Percentiles rank a stretch among this genome's conserved stretches.
These are phyloP conservation scores for Setomelanomma holmii DNA, from an alignment of 2,329 filamentous ascomycete species.

Conservation along the genomic window DNA sequence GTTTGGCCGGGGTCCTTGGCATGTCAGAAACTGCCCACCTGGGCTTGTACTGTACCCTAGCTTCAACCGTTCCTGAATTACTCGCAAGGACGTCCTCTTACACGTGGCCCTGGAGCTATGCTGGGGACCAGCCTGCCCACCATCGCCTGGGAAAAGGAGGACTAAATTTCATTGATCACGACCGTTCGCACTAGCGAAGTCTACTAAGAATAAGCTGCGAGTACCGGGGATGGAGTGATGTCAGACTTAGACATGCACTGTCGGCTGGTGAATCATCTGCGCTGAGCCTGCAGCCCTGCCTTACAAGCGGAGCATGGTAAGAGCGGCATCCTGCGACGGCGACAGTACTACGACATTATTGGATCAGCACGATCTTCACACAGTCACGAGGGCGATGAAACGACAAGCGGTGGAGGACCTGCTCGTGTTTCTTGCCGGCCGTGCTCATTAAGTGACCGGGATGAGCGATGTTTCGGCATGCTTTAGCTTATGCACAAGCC, in stretches of 20 bases:
- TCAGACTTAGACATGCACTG: constrained; percentile 36
- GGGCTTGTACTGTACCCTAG: constrained; percentile 24
- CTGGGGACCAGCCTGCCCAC: constrained; percentile 32
- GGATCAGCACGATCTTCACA: constrained; percentile 45
- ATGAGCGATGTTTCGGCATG: constrained; percentile 48
- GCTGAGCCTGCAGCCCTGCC: constrained; percentile 23
- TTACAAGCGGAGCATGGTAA: constrained; percentile 27
- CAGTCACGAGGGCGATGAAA: constrained; percentile 52
- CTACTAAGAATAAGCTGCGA: constrained; percentile 34
- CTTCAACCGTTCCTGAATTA: constrained; percentile 42
- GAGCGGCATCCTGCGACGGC: constrained; percentile 26
- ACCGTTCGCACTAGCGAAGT: constrained; percentile 39
- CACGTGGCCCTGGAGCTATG: constrained; percentile 23
- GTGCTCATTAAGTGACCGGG: constrained; percentile 42
- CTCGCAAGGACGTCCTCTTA: constrained; percentile 32
- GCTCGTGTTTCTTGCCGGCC: constrained; percentile 47
- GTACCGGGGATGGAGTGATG: constrained; percentile 34
- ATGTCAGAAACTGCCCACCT: constrained; percentile 37
- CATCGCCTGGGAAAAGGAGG: constrained; percentile 34
- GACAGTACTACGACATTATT: constrained; percentile 38
- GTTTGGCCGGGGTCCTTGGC: constrained; percentile 23
- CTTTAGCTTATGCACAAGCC: constrained; percentile 47
- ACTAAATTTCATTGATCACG: constrained; percentile 38
- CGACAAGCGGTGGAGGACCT: constrained; percentile 38
- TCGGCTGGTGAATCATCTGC: constrained; percentile 20